Conservation (phyloP, 768 basidiomycete species). For the Russula brevipes region DNA sequence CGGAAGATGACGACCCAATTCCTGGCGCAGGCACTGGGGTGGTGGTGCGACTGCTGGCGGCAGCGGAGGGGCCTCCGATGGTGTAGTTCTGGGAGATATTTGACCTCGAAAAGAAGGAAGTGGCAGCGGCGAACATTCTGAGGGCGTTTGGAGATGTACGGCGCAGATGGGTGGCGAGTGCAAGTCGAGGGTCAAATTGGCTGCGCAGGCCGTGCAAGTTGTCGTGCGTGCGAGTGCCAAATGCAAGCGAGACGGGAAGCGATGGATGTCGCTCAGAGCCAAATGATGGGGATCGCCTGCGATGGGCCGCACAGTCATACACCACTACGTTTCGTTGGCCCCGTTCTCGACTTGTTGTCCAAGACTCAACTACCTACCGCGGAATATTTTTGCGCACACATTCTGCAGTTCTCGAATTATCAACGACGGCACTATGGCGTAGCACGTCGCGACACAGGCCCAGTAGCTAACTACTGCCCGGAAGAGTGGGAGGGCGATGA, state of each 20-base stretch:
- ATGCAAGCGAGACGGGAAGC: not conserved
- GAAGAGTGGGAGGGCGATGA: too few relatives aligned
- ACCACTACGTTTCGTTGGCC: too few relatives aligned
- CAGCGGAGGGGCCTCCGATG: slow-evolving; percentile 40
- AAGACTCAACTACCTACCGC: too few relatives aligned
- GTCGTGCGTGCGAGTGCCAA: not conserved
- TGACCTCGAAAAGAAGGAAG: slow-evolving; percentile 76
- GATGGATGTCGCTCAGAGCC: not conserved
- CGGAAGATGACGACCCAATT: slow-evolving; percentile 32
- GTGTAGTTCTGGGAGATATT: slow-evolving; percentile 78
- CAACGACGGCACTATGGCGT: too few relatives aligned
- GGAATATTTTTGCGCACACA: too few relatives aligned
- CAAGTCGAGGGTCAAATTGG: not conserved
- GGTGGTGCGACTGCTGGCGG: slow-evolving; percentile 32
- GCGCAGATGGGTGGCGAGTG: too few relatives aligned
- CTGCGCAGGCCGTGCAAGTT: not conserved
- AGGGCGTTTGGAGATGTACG: not conserved
- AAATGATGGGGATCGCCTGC: not conserved
- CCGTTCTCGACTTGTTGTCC: too few relatives aligned
- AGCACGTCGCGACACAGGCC: too few relatives aligned
- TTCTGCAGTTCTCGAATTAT: too few relatives aligned
- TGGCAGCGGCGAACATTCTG: slow-evolving; percentile 68
- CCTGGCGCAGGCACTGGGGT: slow-evolving; percentile 36
- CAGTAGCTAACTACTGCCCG: too few relatives aligned
- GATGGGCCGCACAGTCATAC: too few relatives aligned